Evolutionary conservation across 805 yeast species (phyloP), one percentile per base, ranked within the genome.

Genomic region (Candida orba): DNA sequence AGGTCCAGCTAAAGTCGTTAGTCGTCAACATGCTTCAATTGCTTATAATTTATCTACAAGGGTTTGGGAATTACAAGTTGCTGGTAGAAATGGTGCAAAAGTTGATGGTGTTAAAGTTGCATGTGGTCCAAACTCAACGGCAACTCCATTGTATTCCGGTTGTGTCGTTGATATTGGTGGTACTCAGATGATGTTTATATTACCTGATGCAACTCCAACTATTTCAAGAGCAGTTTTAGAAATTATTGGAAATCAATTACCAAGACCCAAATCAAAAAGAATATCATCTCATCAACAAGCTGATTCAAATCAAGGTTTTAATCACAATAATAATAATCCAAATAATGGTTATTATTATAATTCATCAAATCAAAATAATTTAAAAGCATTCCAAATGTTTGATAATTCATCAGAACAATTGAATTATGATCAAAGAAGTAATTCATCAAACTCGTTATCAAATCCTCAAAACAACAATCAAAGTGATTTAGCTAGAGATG

Each of bases 1-100:
- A 55, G 97, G 97, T 2, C 99, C 99, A 1, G 91, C 96, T 10
- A 91, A 91, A 63, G 95, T 93, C n/a, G 98, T 93, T 4, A 81
- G 93, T 20, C 77, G 99, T 50, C 80, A 76, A 52, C 99, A 93
- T 61, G 98, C 98, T 0, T 64, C 75, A 15, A 89, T 93, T 43
- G 75, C 77, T 40, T 93, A 86, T 63, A 87, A 90, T 60, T 67
- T 81, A 50, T 78, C 75, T 46, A 66, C 76, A 34, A 78, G 96
- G 43, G 71, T 78, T 45, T 93, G 99, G 99, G 95, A 88, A 60
- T 67, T 95, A 47, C 70, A 75, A 50, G 84, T 90, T 2, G 59
- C 72, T 32, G 99, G 99, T 23, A 74, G 99, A 56, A 93, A 93
- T 60, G 99, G 99, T 25, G 87, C 95, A 23, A 82, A 90, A 55